Percentiles rank a stretch among this genome's conserved stretches.
Conservation (phyloP, 257 asterid species). For the Striga asiatica region DNA sequence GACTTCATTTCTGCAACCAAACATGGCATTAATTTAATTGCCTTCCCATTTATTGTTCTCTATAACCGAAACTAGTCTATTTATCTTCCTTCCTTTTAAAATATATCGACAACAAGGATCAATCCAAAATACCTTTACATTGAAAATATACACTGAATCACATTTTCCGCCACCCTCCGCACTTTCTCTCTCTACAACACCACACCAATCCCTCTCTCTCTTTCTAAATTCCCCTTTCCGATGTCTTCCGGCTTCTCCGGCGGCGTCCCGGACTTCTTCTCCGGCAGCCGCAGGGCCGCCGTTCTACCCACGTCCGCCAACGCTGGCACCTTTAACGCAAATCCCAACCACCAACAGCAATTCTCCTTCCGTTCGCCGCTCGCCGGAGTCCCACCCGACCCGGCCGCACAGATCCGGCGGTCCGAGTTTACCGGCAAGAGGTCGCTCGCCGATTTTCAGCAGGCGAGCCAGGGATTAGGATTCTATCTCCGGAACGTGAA, state of each 20-base stretch:
- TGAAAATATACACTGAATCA: conserved; percentile 3
- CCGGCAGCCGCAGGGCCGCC: conserved; percentile 34
- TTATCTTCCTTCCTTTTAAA: not conserved
- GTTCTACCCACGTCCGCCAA: conserved; percentile 20
- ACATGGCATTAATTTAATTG: conserved; percentile 13
- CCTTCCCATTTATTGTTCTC: conserved; percentile 17
- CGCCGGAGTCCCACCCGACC: conserved; percentile 43
- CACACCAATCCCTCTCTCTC: conserved; percentile 9
- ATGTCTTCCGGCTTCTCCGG: conserved; percentile 66
- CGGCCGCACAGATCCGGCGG: conserved; percentile 42
- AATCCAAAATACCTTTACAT: conserved; percentile 28
- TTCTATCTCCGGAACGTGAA: conserved; percentile 62
- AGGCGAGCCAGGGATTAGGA: conserved; percentile 33
- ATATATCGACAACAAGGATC: conserved; percentile 27
- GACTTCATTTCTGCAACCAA: conserved; percentile 11
- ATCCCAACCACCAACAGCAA: conserved; percentile 23
- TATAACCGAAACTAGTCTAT: conserved; percentile 12
- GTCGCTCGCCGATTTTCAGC: conserved; percentile 51
- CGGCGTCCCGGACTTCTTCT: conserved; percentile 43
- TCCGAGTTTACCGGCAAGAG: conserved; percentile 53
- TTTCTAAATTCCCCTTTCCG: not conserved
- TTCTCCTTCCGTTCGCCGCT: conserved; percentile 43
- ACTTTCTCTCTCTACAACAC: too few species aligned
- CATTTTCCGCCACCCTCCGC: not conserved
- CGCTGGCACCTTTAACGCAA: conserved; percentile 5